phyloP scores from a whole-genome alignment of 1,139 yeast genomes.

The Zygosaccharomyces pseudobailii region DNA sequence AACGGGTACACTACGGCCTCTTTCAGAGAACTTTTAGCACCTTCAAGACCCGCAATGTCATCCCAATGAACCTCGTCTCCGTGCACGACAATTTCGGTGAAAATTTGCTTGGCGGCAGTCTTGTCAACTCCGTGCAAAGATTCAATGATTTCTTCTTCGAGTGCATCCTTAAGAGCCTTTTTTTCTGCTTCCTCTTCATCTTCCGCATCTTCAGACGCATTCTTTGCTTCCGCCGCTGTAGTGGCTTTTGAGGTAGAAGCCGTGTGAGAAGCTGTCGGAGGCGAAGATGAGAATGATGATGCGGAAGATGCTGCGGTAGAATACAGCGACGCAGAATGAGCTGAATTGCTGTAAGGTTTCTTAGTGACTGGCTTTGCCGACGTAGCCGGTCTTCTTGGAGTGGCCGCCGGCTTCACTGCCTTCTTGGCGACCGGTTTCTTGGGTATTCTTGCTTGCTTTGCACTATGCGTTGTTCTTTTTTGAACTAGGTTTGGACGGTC shows the following conservation, averaged over 20 bases:
- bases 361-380: slow-evolving; percentile 1
- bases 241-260: slow-evolving; percentile 2
- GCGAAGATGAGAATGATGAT: slow-evolving; percentile 8
- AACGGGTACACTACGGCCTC: slow-evolving; percentile 98
- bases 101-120: slow-evolving; percentile 74
- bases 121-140: slow-evolving; percentile 48
- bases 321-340: slow-evolving; percentile 2
- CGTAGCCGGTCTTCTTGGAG: not conserved
- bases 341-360: slow-evolving; percentile 4
- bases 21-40: slow-evolving; percentile 82
- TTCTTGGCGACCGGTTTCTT: slow-evolving; percentile 3
- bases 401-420: not conserved
- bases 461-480: not conserved
- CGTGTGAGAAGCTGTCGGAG: slow-evolving; percentile 2
- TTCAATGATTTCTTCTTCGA: slow-evolving; percentile 38
- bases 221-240: slow-evolving; percentile 23
- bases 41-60: slow-evolving; percentile 90
- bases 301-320: slow-evolving; percentile 6
- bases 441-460: slow-evolving; percentile 1
- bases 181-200: slow-evolving; percentile 11
- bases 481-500: slow-evolving; percentile 1
- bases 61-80: slow-evolving; percentile 98
- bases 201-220: slow-evolving; percentile 15
- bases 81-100: slow-evolving; percentile 85
- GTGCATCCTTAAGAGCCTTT: slow-evolving; percentile 27